A percentile compares a stretch with the other conserved stretches of the same genome.
Evolutionary conservation across 1,284 basidiomycete genomes (phyloP).

Genomic region (Apiotrichum veenhuisii): DNA sequence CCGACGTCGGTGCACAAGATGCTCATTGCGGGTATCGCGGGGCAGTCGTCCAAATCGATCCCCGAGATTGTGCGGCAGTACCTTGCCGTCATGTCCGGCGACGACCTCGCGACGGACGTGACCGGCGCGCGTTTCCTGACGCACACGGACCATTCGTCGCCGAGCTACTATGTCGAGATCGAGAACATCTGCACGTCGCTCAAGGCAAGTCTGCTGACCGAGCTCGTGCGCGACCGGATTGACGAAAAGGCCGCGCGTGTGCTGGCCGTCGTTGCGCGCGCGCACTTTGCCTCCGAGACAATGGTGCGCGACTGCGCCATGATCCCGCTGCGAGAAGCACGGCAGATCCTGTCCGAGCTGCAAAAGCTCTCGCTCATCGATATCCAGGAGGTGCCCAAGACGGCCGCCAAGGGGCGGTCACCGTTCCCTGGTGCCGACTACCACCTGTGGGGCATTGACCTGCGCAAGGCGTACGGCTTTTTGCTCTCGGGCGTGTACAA

Average conservation of each 20-base stretch:
- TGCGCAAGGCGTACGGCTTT: constrained; percentile 70
- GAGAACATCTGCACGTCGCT: constrained; percentile 69
- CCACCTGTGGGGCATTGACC: constrained; percentile 80
- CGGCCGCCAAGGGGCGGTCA: constrained; percentile 72
- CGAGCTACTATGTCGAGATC: constrained; percentile 68
- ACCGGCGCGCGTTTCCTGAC: constrained; percentile 57
- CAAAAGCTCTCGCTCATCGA: constrained; percentile 76
- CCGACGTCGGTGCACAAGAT: constrained; percentile 23
- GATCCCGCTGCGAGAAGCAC: constrained; percentile 82
- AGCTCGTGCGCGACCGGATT: constrained; percentile 75
- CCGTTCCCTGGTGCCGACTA: constrained; percentile 33
- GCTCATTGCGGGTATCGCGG: constrained; percentile 32
- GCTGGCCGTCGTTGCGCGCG: constrained; percentile 71
- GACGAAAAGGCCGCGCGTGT: constrained; percentile 83
- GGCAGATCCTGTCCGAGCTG: constrained; percentile 73
- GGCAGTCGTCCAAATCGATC: constrained; percentile 21
- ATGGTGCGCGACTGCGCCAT: constrained; percentile 91
- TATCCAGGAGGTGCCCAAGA: constrained; percentile 85
- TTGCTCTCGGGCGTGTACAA: constrained; percentile 77
- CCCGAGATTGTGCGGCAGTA: constrained; percentile 37
- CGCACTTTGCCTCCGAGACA: constrained; percentile 96
- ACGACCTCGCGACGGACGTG: constrained; percentile 29
- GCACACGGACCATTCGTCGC: constrained; percentile 54
- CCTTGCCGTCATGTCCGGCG: constrained; percentile 36
- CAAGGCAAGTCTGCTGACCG: constrained; percentile 69